A percentile compares a stretch with the other conserved stretches of the same genome.
These are phyloP conservation scores for Zygoascus hellenicus DNA, from an alignment of 1,139 yeast genomes.

Conservation along the genomic window DNA sequence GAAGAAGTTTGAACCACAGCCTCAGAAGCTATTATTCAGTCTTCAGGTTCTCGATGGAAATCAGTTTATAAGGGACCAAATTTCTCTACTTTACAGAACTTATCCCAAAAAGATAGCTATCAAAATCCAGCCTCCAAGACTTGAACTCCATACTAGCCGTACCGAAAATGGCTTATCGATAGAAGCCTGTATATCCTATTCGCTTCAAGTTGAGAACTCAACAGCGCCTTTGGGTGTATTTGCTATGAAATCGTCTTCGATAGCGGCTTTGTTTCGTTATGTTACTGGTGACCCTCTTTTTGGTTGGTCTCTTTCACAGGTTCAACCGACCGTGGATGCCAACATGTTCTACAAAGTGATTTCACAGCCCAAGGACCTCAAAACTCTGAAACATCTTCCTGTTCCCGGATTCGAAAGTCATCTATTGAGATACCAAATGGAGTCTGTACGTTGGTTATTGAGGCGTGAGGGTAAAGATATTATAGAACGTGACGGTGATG, in stretches of 20 bases:
- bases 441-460: slow-evolving; percentile 62
- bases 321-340: slow-evolving; percentile 14
- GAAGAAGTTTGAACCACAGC: not conserved
- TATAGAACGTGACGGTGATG: slow-evolving; percentile 20
- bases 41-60: slow-evolving; percentile 6
- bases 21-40: slow-evolving; percentile 4
- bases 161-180: not conserved
- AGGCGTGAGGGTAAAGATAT: slow-evolving; percentile 50
- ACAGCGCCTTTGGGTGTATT: slow-evolving; percentile 12
- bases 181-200: slow-evolving; percentile 13
- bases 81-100: slow-evolving; percentile 1
- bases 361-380: slow-evolving; percentile 12
- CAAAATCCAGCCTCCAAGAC: slow-evolving; percentile 1
- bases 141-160: not conserved
- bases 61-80: slow-evolving; percentile 4
- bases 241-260: slow-evolving; percentile 6
- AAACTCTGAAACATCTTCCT: slow-evolving; percentile 11
- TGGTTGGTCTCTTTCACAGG: not conserved
- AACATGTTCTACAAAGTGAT: slow-evolving; percentile 21
- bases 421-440: slow-evolving; percentile 54
- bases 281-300: slow-evolving; percentile 11
- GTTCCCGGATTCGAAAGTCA: slow-evolving; percentile 45
- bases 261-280: slow-evolving; percentile 11
- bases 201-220: slow-evolving; percentile 14
- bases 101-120: slow-evolving; percentile 2